These are phyloP conservation scores for Exidia glandulosa DNA, from an alignment of 768 basidiomycete genomes.

Conservation along the genomic window DNA sequence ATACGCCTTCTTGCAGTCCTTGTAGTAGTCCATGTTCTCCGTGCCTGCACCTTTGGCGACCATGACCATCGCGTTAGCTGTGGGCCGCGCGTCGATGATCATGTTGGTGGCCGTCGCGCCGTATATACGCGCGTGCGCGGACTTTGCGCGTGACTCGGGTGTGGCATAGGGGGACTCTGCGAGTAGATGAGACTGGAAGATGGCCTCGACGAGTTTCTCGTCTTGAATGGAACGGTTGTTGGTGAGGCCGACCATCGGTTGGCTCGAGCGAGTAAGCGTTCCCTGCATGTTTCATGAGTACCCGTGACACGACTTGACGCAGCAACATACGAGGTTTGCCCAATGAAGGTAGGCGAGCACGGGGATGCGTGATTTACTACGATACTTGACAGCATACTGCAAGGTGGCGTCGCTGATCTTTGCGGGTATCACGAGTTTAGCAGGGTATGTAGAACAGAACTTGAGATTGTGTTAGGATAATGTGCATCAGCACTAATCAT, in stretches of 20 bases:
- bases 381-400: slow-evolving; percentile 86
- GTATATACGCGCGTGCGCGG: slow-evolving; percentile 37
- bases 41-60: slow-evolving; percentile 97
- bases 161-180: too few species aligned
- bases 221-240: slow-evolving; percentile 94
- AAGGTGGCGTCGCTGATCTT: slow-evolving; percentile 91
- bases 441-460: slow-evolving; percentile 91
- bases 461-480: slow-evolving; percentile 21
- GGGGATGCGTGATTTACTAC: slow-evolving; percentile 91
- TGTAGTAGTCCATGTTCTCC: slow-evolving; percentile 99
- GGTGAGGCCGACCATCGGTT: slow-evolving; percentile 97
- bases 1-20: slow-evolving; percentile 87
- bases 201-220: slow-evolving; percentile 92
- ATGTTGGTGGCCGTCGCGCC: slow-evolving; percentile 91
- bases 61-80: slow-evolving; percentile 92
- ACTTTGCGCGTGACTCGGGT: too few species aligned
- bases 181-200: slow-evolving; percentile 82
- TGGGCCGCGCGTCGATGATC: slow-evolving; percentile 97
- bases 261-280: slow-evolving; percentile 89
- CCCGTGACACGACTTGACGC: slow-evolving; percentile 1
- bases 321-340: slow-evolving; percentile 63
- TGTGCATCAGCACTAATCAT: not conserved
- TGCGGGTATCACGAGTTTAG: slow-evolving; percentile 80
- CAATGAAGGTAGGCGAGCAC: slow-evolving; percentile 89
- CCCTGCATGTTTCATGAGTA: slow-evolving; percentile 49